Evolutionary conservation across 768 basidiomycete genomes (phyloP).

Genomic region (Trametes cubensis): DNA sequence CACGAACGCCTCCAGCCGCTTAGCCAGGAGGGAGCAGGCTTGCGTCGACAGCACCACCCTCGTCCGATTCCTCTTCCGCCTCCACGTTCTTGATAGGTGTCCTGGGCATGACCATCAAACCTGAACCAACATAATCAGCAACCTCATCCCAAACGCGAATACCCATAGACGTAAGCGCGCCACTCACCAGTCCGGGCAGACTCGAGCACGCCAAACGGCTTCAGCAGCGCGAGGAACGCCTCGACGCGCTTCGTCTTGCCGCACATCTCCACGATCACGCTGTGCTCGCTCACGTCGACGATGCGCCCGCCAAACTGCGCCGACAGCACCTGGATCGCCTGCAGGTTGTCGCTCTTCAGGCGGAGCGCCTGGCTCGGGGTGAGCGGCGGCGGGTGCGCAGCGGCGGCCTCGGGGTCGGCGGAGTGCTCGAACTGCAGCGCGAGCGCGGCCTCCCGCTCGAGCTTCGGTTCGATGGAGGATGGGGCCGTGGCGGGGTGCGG

Average conservation of each 20-base stretch:
- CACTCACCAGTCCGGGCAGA: conserved; percentile 87
- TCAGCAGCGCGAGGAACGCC: conserved; percentile 87
- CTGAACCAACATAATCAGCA: conserved; percentile 42
- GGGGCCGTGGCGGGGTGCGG: conserved; percentile 25
- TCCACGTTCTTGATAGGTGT: conserved; percentile 76
- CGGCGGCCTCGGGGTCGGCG: conserved; percentile 37
- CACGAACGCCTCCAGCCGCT: conserved; percentile 18
- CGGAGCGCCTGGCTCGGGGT: conserved; percentile 81
- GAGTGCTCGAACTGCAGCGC: conserved; percentile 79
- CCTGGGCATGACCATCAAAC: conserved; percentile 97
- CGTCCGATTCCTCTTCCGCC: conserved; percentile 56
- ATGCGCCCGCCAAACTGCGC: conserved; percentile 90
- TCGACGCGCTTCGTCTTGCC: conserved; percentile 92
- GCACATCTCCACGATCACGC: conserved; percentile 91
- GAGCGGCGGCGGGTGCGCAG: conserved; percentile 36
- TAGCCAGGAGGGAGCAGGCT: conserved; percentile 94
- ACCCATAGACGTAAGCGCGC: no score
- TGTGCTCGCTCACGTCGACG: conserved; percentile 93
- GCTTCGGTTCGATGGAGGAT: conserved; percentile 46
- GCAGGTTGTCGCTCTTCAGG: conserved; percentile 85
- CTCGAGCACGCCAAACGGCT: conserved; percentile 95
- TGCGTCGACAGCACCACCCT: conserved; percentile 73
- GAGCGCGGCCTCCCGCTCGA: conserved; percentile 70
- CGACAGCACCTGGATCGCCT: conserved; percentile 83
- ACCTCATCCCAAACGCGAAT: background rate